Evolutionary conservation across 1,284 basidiomycete genomes (phyloP).

Genomic region (Puccinia hordei): DNA sequence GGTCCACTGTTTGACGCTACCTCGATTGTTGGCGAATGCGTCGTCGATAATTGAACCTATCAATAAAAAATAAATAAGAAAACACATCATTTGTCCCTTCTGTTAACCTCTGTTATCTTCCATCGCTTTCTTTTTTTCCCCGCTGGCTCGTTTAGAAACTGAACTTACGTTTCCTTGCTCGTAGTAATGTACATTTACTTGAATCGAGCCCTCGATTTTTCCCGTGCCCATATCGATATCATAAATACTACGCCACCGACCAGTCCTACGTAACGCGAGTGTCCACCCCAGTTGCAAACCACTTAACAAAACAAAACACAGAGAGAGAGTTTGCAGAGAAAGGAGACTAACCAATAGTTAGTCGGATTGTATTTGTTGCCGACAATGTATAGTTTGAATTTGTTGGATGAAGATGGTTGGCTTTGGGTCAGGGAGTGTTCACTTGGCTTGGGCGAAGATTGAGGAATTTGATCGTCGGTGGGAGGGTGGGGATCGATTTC

Average conservation of each 20-base stretch:
- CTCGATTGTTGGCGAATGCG: slow-evolving; percentile 12
- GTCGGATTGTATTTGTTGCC: slow-evolving; percentile 88
- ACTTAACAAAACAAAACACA: background rate
- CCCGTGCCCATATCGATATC: slow-evolving; percentile 60
- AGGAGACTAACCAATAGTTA: slow-evolving; percentile 70
- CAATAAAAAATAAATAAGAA: too few species aligned
- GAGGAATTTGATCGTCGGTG: slow-evolving; percentile 15
- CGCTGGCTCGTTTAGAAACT: background rate
- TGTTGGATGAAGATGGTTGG: background rate
- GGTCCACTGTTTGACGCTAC: background rate
- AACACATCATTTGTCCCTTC: too few species aligned
- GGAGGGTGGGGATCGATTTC: background rate
- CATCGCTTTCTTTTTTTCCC: background rate
- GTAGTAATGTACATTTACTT: slow-evolving; percentile 88
- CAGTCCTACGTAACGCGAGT: slow-evolving; percentile 65
- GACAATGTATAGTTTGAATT: slow-evolving; percentile 71
- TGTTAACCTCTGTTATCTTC: background rate
- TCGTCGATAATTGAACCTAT: slow-evolving; percentile 38
- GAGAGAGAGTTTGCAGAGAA: background rate
- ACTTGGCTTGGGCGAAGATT: background rate
- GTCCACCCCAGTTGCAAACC: background rate
- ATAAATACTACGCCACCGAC: slow-evolving; percentile 75
- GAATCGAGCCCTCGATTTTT: slow-evolving; percentile 65
- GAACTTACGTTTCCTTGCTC: slow-evolving; percentile 83
- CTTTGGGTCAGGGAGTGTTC: too few species aligned